Percentiles rank a stretch among this genome's conserved stretches.
phyloP scores from a whole-genome alignment of 139 green algal genomes.

The Pedinophyceae sp. region DNA sequence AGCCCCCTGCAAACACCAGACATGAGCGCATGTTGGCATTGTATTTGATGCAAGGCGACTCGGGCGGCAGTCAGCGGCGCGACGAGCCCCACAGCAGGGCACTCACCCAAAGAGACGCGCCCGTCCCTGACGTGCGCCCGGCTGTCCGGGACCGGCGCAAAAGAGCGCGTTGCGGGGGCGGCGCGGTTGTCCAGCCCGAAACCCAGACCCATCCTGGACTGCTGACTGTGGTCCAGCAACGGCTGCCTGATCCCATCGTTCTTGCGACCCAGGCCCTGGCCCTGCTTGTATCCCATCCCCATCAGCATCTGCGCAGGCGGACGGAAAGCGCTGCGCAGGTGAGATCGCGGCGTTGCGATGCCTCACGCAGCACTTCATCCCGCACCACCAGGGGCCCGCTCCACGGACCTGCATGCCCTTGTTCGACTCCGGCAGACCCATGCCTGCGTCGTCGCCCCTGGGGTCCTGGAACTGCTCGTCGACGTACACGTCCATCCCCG shows the following conservation, averaged over 20 bases:
- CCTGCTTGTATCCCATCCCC: conserved; percentile 16
- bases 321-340: too few species aligned
- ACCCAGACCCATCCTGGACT: conserved; percentile 10
- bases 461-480: too few species aligned
- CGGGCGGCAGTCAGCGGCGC: conserved; percentile 1
- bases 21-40: conserved; percentile 14
- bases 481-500: too few species aligned
- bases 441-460: too few species aligned
- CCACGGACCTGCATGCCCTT: too few species aligned
- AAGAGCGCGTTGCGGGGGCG: neutral
- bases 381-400: too few species aligned
- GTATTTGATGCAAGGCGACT: conserved; percentile 7
- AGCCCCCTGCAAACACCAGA: too few species aligned
- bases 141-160: conserved; percentile 8
- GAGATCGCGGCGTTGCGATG: too few species aligned
- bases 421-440: too few species aligned
- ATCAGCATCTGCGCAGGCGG: conserved; percentile 20
- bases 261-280: conserved; percentile 13
- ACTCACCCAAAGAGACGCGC: conserved; percentile 5
- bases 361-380: too few species aligned
- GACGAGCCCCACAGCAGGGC: neutral
- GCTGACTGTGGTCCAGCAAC: conserved; percentile 3
- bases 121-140: conserved; percentile 2
- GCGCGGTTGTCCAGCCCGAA: neutral
- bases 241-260: conserved; percentile 10